These are phyloP conservation scores for Neckera pumila DNA, from an alignment of 225 moss, liverwort and hornwort genomes.

Conservation along the genomic window DNA sequence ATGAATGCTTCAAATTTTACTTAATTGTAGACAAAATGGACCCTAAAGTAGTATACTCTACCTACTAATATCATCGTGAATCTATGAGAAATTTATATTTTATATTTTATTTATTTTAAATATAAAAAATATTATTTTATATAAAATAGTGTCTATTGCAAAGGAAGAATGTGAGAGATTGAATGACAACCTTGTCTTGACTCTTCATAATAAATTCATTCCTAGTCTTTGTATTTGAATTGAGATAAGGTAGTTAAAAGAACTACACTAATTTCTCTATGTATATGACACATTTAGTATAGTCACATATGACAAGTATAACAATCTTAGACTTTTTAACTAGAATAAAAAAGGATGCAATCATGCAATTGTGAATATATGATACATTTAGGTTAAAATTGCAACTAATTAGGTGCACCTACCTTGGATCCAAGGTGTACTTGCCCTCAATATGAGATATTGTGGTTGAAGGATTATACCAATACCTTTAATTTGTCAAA, in stretches of 20 bases:
- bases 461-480: neutral
- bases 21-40: neutral
- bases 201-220: too few relatives aligned
- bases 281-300: too few relatives aligned
- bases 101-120: neutral
- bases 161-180: neutral
- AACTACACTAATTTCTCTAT: neutral
- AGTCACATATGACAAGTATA: too few relatives aligned
- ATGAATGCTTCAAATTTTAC: neutral
- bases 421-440: neutral
- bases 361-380: neutral
- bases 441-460: neutral
- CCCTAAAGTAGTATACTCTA: rapidly evolving
- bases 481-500: neutral
- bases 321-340: neutral
- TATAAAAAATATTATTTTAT: neutral
- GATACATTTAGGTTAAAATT: rapidly evolving
- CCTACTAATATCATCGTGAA: rapidly evolving
- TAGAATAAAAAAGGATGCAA: neutral
- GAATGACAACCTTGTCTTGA: neutral
- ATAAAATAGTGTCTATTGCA: too few relatives aligned
- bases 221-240: neutral
- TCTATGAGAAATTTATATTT: rapidly evolving
- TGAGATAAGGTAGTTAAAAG: neutral
- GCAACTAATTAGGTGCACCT: neutral